phyloP scores from a whole-genome alignment of 2,329 filamentous ascomycete species.

The Pezicula rhizophila region DNA sequence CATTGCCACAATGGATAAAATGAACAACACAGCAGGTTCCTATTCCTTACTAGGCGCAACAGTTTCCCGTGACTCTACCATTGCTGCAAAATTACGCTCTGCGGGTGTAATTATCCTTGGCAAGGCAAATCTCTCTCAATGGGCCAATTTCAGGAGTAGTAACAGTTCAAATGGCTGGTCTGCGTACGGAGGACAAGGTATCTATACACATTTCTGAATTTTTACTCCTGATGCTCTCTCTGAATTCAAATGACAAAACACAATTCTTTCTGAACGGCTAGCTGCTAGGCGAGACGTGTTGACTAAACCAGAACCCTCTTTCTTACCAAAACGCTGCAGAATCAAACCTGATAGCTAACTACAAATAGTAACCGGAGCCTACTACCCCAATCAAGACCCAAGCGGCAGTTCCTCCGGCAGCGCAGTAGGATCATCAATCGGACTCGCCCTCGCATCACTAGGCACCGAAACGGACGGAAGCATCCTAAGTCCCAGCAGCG shows the following conservation, averaged over 20 bases:
- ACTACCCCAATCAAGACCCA: constrained; percentile 56
- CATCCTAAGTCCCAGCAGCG: constrained; percentile 47
- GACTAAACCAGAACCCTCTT: no score
- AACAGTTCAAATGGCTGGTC: constrained; percentile 60
- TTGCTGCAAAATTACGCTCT: constrained; percentile 17
- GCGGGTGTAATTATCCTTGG: constrained; percentile 22
- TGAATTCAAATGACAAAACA: no score
- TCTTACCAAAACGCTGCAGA: no score
- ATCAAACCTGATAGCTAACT: no score
- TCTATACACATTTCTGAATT: no score
- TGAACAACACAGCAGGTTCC: constrained; percentile 39
- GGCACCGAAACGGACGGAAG: constrained; percentile 62
- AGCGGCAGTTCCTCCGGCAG: constrained; percentile 56
- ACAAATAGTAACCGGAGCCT: constrained; percentile 44
- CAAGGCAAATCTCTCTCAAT: constrained; percentile 44
- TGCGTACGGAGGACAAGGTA: constrained; percentile 51
- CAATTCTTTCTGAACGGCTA: no score
- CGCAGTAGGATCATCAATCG: constrained; percentile 52
- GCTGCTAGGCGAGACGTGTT: no score
- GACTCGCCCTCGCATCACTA: constrained; percentile 50
- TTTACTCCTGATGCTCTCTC: no score
- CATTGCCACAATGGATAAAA: constrained; percentile 50
- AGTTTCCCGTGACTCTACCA: constrained; percentile 17
- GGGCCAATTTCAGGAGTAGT: constrained; percentile 50
- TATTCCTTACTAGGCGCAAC: constrained; percentile 17